Conservation (phyloP, 192 early-diverging fungal genomes). For the Rhizophlyctis rosea region DNA sequence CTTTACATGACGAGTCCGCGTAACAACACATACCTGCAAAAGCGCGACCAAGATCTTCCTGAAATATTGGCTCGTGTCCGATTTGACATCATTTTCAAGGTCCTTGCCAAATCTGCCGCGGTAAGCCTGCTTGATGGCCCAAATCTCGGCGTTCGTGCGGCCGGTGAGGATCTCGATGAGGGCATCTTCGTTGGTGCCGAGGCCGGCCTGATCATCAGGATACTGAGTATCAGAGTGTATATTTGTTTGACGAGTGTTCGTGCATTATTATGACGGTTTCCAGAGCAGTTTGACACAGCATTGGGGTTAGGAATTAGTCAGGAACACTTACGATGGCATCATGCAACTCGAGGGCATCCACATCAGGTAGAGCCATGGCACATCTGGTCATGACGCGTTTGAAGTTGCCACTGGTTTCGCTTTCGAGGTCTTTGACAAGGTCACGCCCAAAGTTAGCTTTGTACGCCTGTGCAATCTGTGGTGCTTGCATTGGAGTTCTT, state of each 20-base stretch:
- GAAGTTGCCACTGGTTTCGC: slow-evolving; percentile 36
- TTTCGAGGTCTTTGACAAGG: slow-evolving; percentile 27
- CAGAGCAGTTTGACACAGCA: no score
- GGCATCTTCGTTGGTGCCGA: slow-evolving; percentile 46
- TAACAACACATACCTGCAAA: slow-evolving; percentile 22
- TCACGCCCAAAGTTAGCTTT: slow-evolving; percentile 24
- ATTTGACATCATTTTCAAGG: slow-evolving; percentile 25
- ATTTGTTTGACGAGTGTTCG: no score
- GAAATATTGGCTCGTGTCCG: slow-evolving; percentile 36
- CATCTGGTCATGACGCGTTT: slow-evolving; percentile 29
- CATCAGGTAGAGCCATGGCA: slow-evolving; percentile 9
- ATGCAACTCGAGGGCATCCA: slow-evolving; percentile 26
- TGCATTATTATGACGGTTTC: no score
- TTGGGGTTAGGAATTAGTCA: no score
- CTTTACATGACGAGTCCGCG: no score
- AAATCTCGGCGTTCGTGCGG: slow-evolving; percentile 46
- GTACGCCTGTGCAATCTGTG: slow-evolving; percentile 34
- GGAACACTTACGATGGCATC: slow-evolving; percentile 27
- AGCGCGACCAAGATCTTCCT: slow-evolving; percentile 28
- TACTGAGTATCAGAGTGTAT: no score
- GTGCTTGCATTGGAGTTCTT: slow-evolving; percentile 35
- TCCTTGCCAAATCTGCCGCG: slow-evolving; percentile 19
- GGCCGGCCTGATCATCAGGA: slow-evolving; percentile 12
- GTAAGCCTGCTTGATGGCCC: slow-evolving; percentile 41
- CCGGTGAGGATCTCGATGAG: slow-evolving; percentile 49